Evolutionary conservation across 768 basidiomycete genomes (phyloP).

Genomic region (Roridomyces roridus): DNA sequence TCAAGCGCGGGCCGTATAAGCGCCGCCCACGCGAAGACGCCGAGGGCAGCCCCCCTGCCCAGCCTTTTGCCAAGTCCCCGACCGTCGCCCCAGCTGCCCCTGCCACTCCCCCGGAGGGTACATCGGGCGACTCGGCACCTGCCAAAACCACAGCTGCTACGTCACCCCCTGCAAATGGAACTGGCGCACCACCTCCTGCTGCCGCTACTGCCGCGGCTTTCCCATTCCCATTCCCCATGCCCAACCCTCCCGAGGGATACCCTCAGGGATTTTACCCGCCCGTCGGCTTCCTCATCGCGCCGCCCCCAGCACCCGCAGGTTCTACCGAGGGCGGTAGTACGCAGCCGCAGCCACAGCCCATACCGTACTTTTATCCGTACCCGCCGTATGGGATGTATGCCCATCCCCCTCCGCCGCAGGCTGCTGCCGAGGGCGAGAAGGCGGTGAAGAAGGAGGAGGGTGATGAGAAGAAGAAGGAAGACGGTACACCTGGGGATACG

Average conservation of each 20-base stretch:
- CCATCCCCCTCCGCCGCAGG: not conserved
- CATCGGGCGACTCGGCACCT: slow-evolving; percentile 10
- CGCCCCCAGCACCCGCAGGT: slow-evolving; percentile 12
- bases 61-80: too few species aligned
- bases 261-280: slow-evolving; percentile 19
- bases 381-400: slow-evolving; percentile 20
- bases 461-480: too few species aligned
- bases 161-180: not conserved
- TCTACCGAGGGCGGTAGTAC: slow-evolving; percentile 4
- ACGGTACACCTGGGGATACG: too few species aligned
- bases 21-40: slow-evolving; percentile 53
- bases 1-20: slow-evolving; percentile 90
- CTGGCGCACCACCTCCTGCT: not conserved
- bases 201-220: not conserved
- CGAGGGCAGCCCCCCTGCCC: slow-evolving; percentile 10
- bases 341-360: slow-evolving; percentile 8
- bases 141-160: too few species aligned
- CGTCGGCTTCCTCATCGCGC: slow-evolving; percentile 17
- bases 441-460: not conserved
- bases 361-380: slow-evolving; percentile 24
- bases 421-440: not conserved
- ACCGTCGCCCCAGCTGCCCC: too few species aligned
- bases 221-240: not conserved
- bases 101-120: too few species aligned
- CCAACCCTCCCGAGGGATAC: slow-evolving; percentile 20